These are phyloP conservation scores for Penicillium flavigenum DNA, from an alignment of 495 filamentous ascomycete genomes.

Conservation along the genomic window DNA sequence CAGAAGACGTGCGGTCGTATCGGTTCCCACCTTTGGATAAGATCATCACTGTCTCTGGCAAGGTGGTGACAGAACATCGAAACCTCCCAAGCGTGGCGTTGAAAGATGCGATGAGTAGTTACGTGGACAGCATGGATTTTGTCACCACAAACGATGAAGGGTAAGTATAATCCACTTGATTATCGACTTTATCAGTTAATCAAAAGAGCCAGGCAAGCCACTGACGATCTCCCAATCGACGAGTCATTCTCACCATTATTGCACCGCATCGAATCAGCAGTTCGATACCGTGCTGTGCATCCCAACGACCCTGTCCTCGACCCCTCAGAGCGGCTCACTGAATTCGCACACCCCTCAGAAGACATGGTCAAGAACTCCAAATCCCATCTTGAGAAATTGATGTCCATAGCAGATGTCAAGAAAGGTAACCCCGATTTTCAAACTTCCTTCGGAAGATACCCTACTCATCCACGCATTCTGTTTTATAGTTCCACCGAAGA, in stretches of 20 bases:
- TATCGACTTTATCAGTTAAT: neutral
- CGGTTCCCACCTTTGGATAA: conserved; percentile 87
- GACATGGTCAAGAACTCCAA: conserved; percentile 58
- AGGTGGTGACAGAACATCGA: conserved; percentile 76
- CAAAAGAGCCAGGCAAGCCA: conserved; percentile 51
- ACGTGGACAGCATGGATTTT: conserved; percentile 93
- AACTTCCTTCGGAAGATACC: neutral
- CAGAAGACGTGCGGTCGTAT: conserved; percentile 86
- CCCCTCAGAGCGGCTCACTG: conserved; percentile 64
- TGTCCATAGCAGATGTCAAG: conserved; percentile 76
- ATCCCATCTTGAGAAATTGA: conserved; percentile 58
- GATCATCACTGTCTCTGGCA: conserved; percentile 88
- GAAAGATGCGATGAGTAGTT: conserved; percentile 77
- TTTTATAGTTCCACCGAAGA: conserved; percentile 73
- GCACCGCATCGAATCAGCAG: conserved; percentile 82
- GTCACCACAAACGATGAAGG: conserved; percentile 68
- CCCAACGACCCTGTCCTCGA: conserved; percentile 66
- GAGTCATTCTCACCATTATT: conserved; percentile 90
- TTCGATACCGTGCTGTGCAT: conserved; percentile 77
- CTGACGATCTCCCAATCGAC: conserved; percentile 75
- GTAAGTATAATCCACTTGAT: conserved; percentile 38
- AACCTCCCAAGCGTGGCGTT: conserved; percentile 78
- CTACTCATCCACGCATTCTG: conserved; percentile 4
- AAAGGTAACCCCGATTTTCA: conserved; percentile 56
- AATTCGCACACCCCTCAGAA: conserved; percentile 72